phyloP scores from a whole-genome alignment of 352 stramenopile genomes.

The Phytophthora niederhauseri region DNA sequence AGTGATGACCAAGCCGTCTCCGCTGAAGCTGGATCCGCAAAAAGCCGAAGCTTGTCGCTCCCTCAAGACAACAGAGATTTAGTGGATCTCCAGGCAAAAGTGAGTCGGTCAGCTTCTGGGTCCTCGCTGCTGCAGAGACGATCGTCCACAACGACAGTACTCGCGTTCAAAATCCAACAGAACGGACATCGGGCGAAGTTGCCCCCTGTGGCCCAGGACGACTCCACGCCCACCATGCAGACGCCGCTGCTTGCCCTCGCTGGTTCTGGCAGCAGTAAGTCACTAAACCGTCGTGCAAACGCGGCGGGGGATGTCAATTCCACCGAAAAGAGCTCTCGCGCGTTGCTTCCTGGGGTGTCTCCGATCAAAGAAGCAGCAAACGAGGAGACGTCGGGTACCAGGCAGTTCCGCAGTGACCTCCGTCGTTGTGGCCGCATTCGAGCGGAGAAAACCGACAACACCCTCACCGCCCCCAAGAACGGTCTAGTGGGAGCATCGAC shows the following conservation, averaged over 20 bases:
- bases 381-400: slow-evolving; percentile 1
- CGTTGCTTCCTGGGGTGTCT: slow-evolving; percentile 24
- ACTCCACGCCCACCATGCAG: slow-evolving; percentile 3
- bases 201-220: slow-evolving; percentile 14
- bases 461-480: slow-evolving; percentile 29
- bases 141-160: slow-evolving; percentile 11
- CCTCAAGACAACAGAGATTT: slow-evolving; percentile 12
- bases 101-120: slow-evolving; percentile 15
- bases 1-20: background rate
- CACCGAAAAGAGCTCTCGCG: slow-evolving; percentile 7
- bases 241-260: background rate
- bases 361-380: slow-evolving; percentile 15
- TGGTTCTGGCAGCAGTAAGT: slow-evolving; percentile 11
- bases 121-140: slow-evolving; percentile 10
- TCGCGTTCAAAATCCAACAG: slow-evolving; percentile 16
- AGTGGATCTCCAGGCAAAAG: slow-evolving; percentile 7
- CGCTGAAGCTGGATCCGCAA: background rate
- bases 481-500: slow-evolving; percentile 3
- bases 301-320: background rate
- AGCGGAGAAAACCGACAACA: slow-evolving; percentile 40
- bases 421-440: slow-evolving; percentile 34
- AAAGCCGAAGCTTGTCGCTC: slow-evolving; percentile 15
- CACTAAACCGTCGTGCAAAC: slow-evolving; percentile 17
- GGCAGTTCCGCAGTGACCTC: slow-evolving; percentile 27
- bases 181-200: slow-evolving; percentile 17